Base-by-base conservation (phyloP, 768 basidiomycete species). In the Obba rivulosa region DNA sequence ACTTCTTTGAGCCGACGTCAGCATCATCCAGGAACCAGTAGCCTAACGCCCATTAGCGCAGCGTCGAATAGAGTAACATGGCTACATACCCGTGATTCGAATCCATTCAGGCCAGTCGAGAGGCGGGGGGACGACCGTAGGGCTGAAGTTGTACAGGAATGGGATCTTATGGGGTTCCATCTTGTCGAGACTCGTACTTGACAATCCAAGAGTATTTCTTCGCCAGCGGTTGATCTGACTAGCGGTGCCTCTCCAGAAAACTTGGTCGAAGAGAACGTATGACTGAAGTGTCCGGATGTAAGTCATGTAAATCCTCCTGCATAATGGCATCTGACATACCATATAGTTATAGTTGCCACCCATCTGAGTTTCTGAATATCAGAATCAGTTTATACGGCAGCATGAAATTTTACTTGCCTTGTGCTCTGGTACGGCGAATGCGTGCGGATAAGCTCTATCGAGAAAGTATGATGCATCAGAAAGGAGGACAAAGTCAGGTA, bases 101-200 rank as follows among this genome's bases (percentile, higher is more conserved):
- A 98, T 97, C 92, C 94, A 97, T 66, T 99, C 95, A 3, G 93
- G 92, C 96, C 96, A 99, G 65, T 99, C 95, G 47, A 98, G 69
- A 3, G 95, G 95, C 22, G 87, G 91, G 7, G 94, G 93, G 13
- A 98, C 91, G 40, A 92, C 76, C 24, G 79, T 74, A 1, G 93
- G 90, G 59, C 91, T 94, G 63, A 98, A 98, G 66, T 97, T 98
- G 68, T 99, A 99, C 24, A 99, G 66, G 72, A 98, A 99, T 2
- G 95, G 95, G 43, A 95, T 90, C 70, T 94, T 96, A 69, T 98
- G 93, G 31, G 90, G 90, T 62, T 96, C 92, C 83, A 98, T 89
- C 68, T 85, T 92, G 66, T 98, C 96, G 37, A 96, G 73, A 55
- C 76, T 92, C 16, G 95, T 97, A 53, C 85, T 76, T 3, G 78